Conservation (phyloP, 2,329 filamentous ascomycete species). For the Stromatinia cepivora region DNA sequence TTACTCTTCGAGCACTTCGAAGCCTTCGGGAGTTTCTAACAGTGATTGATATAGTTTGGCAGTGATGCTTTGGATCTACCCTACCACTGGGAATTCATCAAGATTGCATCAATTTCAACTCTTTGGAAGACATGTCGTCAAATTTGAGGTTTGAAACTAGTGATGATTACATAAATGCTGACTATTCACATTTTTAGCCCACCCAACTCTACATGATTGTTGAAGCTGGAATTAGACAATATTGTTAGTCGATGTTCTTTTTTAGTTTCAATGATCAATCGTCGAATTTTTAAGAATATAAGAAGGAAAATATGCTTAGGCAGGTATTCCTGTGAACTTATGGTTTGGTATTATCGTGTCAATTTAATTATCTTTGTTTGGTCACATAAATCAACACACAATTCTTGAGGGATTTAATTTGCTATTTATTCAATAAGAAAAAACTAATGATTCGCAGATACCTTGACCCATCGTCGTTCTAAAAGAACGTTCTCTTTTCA, state of each 20-base stretch:
- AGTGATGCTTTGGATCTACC: background rate
- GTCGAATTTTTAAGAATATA: background rate
- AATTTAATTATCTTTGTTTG: background rate
- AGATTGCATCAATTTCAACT: background rate
- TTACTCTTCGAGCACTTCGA: too few species aligned
- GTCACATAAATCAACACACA: background rate
- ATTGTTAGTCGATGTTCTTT: too few species aligned
- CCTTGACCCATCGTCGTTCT: background rate
- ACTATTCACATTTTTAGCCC: background rate
- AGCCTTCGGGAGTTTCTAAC: background rate
- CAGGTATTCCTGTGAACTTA: too few species aligned
- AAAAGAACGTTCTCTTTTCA: background rate
- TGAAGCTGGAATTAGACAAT: background rate
- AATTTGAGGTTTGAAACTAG: slow-evolving; percentile 1
- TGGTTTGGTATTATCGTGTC: background rate
- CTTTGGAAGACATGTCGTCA: background rate
- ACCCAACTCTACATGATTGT: background rate
- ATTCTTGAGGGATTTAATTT: background rate
- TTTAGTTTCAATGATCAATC: background rate
- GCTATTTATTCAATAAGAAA: background rate
- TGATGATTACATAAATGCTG: slow-evolving; percentile 17
- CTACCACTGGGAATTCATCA: background rate
- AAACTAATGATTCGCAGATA: background rate
- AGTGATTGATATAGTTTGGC: background rate
- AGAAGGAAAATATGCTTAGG: background rate